phyloP scores from a whole-genome alignment of 768 basidiomycete genomes.

The Arthromyces matolae region DNA sequence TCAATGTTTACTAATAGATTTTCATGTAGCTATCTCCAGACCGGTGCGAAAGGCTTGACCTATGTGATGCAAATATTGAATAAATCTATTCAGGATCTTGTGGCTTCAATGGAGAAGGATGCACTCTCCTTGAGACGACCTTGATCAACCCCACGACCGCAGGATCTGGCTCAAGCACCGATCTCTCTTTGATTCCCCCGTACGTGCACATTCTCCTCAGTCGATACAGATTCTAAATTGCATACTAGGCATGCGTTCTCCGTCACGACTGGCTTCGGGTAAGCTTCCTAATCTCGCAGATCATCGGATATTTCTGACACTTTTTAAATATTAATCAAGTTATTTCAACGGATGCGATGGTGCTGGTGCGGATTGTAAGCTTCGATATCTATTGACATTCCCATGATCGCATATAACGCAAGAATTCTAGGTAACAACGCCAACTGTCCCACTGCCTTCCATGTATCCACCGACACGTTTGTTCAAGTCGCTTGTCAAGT shows the following conservation, averaged over 20 bases:
- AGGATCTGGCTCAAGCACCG: constrained; percentile 31
- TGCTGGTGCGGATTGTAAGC: too few species aligned
- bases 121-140: constrained; percentile 36
- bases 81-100: constrained; percentile 24
- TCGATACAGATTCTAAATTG: too few species aligned
- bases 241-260: too few species aligned
- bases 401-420: too few species aligned
- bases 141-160: constrained; percentile 30
- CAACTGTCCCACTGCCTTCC: constrained; percentile 36
- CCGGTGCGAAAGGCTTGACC: constrained; percentile 12
- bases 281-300: too few species aligned
- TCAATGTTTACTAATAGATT: background rate
- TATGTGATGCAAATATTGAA: background rate
- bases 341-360: too few species aligned
- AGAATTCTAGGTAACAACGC: constrained; percentile 27
- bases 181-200: constrained; percentile 41
- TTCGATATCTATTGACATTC: too few species aligned
- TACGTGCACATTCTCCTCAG: constrained; percentile 22
- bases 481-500: constrained; percentile 32
- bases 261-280: too few species aligned
- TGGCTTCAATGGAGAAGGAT: constrained; percentile 36
- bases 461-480: constrained; percentile 27
- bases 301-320: too few species aligned
- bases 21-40: constrained; percentile 27
- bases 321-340: too few species aligned